Percentiles rank a stretch among this genome's conserved stretches.
phyloP scores from a whole-genome alignment of 176 grass and related monocot genomes.

The Carex parvula region DNA sequence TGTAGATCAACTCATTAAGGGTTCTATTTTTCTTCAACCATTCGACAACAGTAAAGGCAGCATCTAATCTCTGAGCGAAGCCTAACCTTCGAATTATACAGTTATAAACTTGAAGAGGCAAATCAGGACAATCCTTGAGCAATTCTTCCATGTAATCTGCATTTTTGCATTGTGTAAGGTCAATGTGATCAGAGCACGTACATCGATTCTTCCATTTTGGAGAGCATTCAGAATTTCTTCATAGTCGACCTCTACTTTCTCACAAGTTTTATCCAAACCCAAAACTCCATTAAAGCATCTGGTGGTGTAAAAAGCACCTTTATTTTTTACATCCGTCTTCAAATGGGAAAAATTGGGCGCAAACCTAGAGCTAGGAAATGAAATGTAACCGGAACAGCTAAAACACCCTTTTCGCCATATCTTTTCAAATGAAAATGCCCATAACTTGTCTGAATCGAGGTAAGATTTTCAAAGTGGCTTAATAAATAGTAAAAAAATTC shows the following conservation, averaged over 20 bases:
- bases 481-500: too few species aligned
- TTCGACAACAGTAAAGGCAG: slow-evolving; percentile 62
- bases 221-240: not conserved
- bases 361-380: not conserved
- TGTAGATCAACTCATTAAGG: slow-evolving; percentile 73
- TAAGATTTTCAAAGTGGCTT: too few species aligned
- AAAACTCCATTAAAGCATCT: not conserved
- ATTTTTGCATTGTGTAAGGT: slow-evolving; percentile 43
- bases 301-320: not conserved
- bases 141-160: slow-evolving; percentile 43
- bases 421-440: too few species aligned
- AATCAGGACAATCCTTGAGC: slow-evolving; percentile 36
- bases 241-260: not conserved
- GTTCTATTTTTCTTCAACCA: slow-evolving; percentile 48
- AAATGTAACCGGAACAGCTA: not conserved
- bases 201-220: slow-evolving; percentile 37
- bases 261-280: not conserved
- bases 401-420: too few species aligned
- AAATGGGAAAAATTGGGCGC: too few species aligned
- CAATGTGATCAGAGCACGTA: slow-evolving; percentile 39
- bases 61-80: slow-evolving; percentile 38
- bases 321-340: too few species aligned
- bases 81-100: slow-evolving; percentile 61
- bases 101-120: slow-evolving; percentile 69
- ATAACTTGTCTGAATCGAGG: too few species aligned